A percentile compares a stretch with the other conserved stretches of the same genome.
These are phyloP conservation scores for Xylaria sp. DNA, from an alignment of 2,329 filamentous ascomycete genomes.

Conservation along the genomic window DNA sequence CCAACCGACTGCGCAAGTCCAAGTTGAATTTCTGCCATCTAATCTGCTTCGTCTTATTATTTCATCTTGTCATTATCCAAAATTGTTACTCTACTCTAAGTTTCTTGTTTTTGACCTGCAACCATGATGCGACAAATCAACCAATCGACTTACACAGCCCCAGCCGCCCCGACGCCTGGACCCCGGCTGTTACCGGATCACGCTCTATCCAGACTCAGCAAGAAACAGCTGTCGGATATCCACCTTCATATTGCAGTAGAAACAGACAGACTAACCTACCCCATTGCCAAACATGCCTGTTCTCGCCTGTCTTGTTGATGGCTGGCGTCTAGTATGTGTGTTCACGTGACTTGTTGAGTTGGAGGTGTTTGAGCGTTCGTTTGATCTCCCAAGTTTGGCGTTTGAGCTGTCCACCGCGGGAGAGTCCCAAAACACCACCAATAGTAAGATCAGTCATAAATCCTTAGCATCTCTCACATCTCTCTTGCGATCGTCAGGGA, in stretches of 20 bases:
- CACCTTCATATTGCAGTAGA: not conserved
- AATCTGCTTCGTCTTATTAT: not conserved
- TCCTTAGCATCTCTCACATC: slow-evolving; percentile 1
- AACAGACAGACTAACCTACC: not conserved
- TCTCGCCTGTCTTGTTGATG: not conserved
- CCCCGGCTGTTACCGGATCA: slow-evolving; percentile 34
- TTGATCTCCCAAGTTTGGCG: slow-evolving; percentile 37
- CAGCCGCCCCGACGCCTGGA: not conserved
- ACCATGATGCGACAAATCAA: slow-evolving; percentile 2
- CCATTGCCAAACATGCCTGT: not conserved
- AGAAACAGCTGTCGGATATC: slow-evolving; percentile 14
- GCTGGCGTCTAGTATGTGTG: not conserved
- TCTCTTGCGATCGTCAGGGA: slow-evolving; percentile 12
- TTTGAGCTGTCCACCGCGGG: slow-evolving; percentile 31
- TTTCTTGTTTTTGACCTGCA: not conserved
- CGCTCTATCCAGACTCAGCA: slow-evolving; percentile 7
- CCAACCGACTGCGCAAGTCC: not conserved
- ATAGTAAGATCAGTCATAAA: slow-evolving; percentile 8
- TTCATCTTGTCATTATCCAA: not conserved
- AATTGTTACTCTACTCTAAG: no score
- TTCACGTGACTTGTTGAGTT: slow-evolving; percentile 23
- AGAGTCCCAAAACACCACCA: slow-evolving; percentile 9
- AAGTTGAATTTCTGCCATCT: not conserved
- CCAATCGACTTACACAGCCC: slow-evolving; percentile 15
- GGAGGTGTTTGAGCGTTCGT: slow-evolving; percentile 35